A percentile compares a stretch with the other conserved stretches of the same genome.
Conservation (phyloP, 352 stramenopile species). For the Halophytophthora batemanensis region DNA sequence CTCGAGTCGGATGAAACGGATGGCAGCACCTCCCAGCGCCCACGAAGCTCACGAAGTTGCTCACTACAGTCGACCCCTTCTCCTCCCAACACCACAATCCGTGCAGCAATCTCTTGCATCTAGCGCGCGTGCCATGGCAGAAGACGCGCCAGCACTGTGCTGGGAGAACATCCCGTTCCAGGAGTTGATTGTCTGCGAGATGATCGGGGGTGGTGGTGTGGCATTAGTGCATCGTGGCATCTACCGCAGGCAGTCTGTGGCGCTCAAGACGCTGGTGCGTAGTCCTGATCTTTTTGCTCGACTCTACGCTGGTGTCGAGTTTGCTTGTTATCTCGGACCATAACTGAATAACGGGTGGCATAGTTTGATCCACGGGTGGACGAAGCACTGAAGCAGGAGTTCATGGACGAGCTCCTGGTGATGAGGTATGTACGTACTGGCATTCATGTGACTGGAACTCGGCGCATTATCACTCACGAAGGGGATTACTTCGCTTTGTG, state of each 20-base stretch:
- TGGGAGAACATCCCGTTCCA: slow-evolving; percentile 82
- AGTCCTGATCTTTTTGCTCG: slow-evolving; percentile 24
- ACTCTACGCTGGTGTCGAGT: neutral
- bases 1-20: too few species aligned
- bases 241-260: slow-evolving; percentile 67
- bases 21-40: too few species aligned
- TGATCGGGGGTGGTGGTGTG: slow-evolving; percentile 87
- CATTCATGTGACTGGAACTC: neutral
- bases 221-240: slow-evolving; percentile 86
- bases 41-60: too few species aligned
- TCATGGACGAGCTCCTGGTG: slow-evolving; percentile 92
- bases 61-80: too few species aligned
- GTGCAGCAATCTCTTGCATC: too few species aligned
- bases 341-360: neutral
- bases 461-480: neutral
- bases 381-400: slow-evolving; percentile 85
- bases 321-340: neutral
- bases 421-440: slow-evolving; percentile 62
- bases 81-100: too few species aligned
- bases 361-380: slow-evolving; percentile 88
- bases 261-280: slow-evolving; percentile 87
- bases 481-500: neutral
- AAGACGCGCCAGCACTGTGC: neutral
- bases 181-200: slow-evolving; percentile 79
- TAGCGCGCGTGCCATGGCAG: too few species aligned